Percentiles rank a stretch among this genome's conserved stretches.
Evolutionary conservation across 148 eudicot species (phyloP).

Genomic region (Rhododendron kiyosumense): DNA sequence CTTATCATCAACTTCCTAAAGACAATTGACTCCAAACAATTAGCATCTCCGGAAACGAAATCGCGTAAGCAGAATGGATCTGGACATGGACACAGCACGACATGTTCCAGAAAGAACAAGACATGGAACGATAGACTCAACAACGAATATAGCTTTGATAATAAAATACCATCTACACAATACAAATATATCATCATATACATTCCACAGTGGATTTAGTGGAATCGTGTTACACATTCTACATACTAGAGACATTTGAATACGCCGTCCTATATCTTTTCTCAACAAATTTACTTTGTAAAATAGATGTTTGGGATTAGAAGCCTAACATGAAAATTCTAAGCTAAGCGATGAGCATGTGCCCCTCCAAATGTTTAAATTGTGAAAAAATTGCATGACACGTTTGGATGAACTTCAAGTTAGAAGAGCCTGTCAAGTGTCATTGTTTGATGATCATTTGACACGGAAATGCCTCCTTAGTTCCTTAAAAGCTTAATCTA

Average conservation of each 20-base stretch:
- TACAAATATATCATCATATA: not conserved
- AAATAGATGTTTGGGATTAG: not conserved
- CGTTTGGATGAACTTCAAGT: not conserved
- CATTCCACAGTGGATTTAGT: not conserved
- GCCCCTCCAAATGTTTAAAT: not conserved
- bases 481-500: not conserved
- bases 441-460: not conserved
- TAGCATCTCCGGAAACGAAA: not conserved
- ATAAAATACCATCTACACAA: not conserved
- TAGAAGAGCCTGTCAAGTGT: not conserved
- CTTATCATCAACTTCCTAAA: constrained; percentile 35
- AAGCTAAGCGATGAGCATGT: not conserved
- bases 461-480: not conserved
- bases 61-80: not conserved
- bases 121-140: not conserved
- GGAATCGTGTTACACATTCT: not conserved
- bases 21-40: not conserved
- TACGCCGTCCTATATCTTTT: not conserved
- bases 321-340: not conserved
- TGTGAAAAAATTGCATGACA: not conserved
- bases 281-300: not conserved
- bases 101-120: not conserved
- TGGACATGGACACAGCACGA: not conserved
- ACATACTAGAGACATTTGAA: not conserved
- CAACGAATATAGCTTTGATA: not conserved